Evolutionary conservation across 78 protist genomes (phyloP).

Genomic region (Cavenderia fasciculata): DNA sequence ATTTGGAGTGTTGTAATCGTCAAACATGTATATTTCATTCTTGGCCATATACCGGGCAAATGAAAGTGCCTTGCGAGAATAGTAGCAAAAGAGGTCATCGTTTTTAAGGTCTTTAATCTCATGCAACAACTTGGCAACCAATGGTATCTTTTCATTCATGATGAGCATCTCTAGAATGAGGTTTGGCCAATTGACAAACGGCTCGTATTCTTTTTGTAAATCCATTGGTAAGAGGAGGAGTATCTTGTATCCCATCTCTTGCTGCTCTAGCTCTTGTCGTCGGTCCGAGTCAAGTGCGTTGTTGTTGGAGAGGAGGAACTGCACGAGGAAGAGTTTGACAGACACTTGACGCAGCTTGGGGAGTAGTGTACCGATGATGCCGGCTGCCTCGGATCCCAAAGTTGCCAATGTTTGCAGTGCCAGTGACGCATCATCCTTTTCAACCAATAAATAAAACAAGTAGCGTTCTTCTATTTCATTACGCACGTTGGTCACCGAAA

Average conservation of each 20-base stretch:
- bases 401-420: constrained; percentile 55
- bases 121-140: constrained; percentile 33
- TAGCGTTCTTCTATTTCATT: constrained; percentile 73
- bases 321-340: constrained; percentile 56
- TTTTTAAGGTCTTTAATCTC: constrained; percentile 59
- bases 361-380: background rate
- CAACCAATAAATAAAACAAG: constrained; percentile 56
- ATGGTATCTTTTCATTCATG: constrained; percentile 76
- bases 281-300: background rate
- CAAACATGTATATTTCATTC: constrained; percentile 40
- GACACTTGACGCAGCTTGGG: constrained; percentile 41
- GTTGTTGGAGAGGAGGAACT: constrained; percentile 63
- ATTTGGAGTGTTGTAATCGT: constrained; percentile 8
- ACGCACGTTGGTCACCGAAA: constrained; percentile 9
- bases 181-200: constrained; percentile 17
- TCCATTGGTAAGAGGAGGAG: constrained; percentile 19
- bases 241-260: constrained; percentile 55
- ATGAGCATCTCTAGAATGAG: constrained; percentile 69
- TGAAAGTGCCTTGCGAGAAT: constrained; percentile 72
- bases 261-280: constrained; percentile 1
- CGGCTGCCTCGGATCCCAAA: constrained; percentile 42
- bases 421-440: constrained; percentile 60
- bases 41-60: constrained; percentile 42
- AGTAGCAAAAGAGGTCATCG: constrained; percentile 20
- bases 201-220: constrained; percentile 37